Evolutionary conservation across 2,329 filamentous ascomycete species (phyloP), one percentile per base, ranked within the genome.

Genomic region (Trichoderma pleuroti): DNA sequence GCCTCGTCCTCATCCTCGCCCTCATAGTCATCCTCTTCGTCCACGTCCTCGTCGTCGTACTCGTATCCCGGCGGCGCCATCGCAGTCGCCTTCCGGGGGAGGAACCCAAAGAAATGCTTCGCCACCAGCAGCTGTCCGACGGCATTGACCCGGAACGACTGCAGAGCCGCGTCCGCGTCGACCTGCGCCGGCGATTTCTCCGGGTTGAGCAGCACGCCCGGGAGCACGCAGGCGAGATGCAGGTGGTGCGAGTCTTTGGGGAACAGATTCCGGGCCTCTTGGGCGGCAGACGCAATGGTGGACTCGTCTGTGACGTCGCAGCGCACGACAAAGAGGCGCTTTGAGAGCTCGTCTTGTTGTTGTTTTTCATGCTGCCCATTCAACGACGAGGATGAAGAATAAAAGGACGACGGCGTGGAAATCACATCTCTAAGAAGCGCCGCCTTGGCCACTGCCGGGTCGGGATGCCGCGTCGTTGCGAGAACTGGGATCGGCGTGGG

Each of bases 111-210:
- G 75, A 96, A 92, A 79, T 93, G 89, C 80, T 96, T 96, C 77
- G 93, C 87, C 70, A 95, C 84, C 68, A 96, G 83, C 76, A 96
- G 83, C 0, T 92, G 92, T 0, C 92, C 92, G 3, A 96, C 82
- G 0, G 90, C 85, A 78, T 96, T 97, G 71, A 92, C 87, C 66
- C 85, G 85, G 79, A 93, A 91, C n/a, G 88, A 93, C 59, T 88
- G 81, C n/a, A 92, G 81, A 21, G 91, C 88, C 42, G 84, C 78
- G 24, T 83, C 83, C 71, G 87, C 86, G 71, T 91, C 82, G 70
- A 96, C 86, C 75, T 92, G 90, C 0, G 80, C 75, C 0, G 90
- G 91, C 1, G 88, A 88, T 78, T 91, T 93, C 77, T 97, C 93
- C 0, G 92, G 88, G 74, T 87, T 70, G 18, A 71, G 86, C 12